Evolutionary conservation across 768 basidiomycete species (phyloP).

Genomic region (Hygrophorus russula): DNA sequence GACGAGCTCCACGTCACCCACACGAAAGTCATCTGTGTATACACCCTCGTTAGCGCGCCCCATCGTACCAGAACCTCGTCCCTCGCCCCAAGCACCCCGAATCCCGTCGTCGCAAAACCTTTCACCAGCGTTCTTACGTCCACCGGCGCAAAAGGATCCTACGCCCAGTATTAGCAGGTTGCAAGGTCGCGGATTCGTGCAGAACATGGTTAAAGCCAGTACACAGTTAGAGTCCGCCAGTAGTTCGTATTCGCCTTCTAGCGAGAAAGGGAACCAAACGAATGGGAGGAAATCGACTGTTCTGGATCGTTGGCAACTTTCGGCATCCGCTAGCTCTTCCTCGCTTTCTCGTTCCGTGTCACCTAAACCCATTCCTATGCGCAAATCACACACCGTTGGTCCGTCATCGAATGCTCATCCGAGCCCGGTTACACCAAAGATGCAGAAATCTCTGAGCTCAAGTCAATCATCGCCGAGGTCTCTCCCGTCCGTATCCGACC

Average conservation of each 20-base stretch:
- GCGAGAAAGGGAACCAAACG: conserved; percentile 21
- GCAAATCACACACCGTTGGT: conserved; percentile 27
- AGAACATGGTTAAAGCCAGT: conserved; percentile 69
- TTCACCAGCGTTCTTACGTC: conserved; percentile 51
- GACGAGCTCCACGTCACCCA: conserved; percentile 12
- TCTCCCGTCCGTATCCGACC: conserved; percentile 24
- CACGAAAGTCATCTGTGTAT: conserved; percentile 23
- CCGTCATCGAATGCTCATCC: conserved; percentile 6
- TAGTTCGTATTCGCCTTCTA: conserved; percentile 16
- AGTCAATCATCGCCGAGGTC: conserved; percentile 19
- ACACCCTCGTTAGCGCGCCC: conserved; percentile 40
- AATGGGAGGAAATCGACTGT: conserved; percentile 40
- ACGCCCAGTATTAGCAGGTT: conserved; percentile 77
- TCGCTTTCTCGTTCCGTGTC: conserved; percentile 22
- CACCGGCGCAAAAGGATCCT: conserved; percentile 49
- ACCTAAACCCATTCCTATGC: conserved; percentile 28
- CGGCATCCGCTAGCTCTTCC: conserved; percentile 15
- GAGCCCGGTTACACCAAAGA: conserved; percentile 2
- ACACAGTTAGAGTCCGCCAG: conserved; percentile 34
- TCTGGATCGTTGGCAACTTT: conserved; percentile 61
- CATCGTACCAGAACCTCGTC: conserved; percentile 37
- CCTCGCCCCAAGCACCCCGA: conserved; percentile 30
- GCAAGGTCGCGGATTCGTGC: conserved; percentile 80
- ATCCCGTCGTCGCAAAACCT: conserved; percentile 30
- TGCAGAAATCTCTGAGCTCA: conserved; percentile 1